Evolutionary conservation across 2,329 filamentous ascomycete species (phyloP), one percentile per base, ranked within the genome.

Genomic region (Pseudocercospora ulei): DNA sequence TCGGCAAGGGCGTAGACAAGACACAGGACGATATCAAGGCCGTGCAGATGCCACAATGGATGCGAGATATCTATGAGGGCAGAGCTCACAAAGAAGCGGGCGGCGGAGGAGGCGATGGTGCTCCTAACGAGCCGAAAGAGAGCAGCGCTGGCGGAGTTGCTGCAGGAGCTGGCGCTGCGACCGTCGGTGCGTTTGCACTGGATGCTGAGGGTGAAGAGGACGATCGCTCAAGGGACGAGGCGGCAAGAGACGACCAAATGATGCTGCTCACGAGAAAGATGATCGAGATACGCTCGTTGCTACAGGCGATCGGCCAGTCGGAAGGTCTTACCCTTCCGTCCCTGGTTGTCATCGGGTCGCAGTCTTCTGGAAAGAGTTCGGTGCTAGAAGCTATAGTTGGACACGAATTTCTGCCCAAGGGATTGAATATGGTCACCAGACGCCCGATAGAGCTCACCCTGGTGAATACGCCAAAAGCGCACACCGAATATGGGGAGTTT

Each of bases 261-360:
- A 98, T 98, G 90, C 72, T 95, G 51, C 69, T 98, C 56, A 98
- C 92, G 1, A 88, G 90, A 67, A 96, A 96, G 66, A 98, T 98
- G 90, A 98, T 98, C 56, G 90, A 98, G 67, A 96, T 98, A 41
- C 73, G 92, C 51, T 87, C 80, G 51, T 84, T 98, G 40, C 70
- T 98, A 14, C 82, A 92, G 56, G 84, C 80, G 16, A 82, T 98
- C 30, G 92, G 87, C 20, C 88, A 98, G 66, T 92, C 87, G 0
- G 85, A 81, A 49, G 77, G 83, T 2, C 68, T 98, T 47, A 88
- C 82, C 1, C 67, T 98, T 13, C 90, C 90, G 0, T 96, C 92
- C 0, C 98, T 98, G 41, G 90, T 98, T n/a, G 90, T 98, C 23
- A 95, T 98, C 52, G 90, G 90, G 14, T 98, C 90, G 2, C 90